phyloP scores from a whole-genome alignment of 441 rosid species.

The Eruca vesicaria region DNA sequence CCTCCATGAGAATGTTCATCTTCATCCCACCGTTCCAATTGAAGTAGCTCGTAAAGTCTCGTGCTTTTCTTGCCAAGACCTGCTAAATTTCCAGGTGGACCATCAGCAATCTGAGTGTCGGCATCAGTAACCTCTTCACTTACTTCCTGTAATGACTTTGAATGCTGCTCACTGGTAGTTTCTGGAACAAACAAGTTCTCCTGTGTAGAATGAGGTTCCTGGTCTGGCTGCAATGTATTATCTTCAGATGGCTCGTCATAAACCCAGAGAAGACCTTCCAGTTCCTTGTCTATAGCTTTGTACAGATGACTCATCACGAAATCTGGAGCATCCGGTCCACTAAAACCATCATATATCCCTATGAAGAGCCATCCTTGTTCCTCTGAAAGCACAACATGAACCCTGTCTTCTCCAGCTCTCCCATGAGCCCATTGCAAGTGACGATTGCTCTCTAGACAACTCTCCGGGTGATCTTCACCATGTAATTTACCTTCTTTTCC shows the following conservation, averaged over 20 bases:
- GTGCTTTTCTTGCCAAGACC: conserved; percentile 70
- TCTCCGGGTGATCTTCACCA: conserved; percentile 53
- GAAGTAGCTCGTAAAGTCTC: conserved; percentile 89
- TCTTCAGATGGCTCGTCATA: conserved; percentile 56
- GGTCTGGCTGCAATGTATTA: conserved; percentile 42
- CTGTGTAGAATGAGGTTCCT: conserved; percentile 34
- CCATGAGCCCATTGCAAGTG: conserved; percentile 99
- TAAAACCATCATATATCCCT: conserved; percentile 96
- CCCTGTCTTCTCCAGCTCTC: conserved; percentile 97
- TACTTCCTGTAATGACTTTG: conserved; percentile 48
- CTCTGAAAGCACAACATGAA: conserved; percentile 94
- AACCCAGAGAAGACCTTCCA: conserved; percentile 92
- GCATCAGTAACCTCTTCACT: conserved; percentile 30
- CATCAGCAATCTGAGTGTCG: conserved; percentile 33
- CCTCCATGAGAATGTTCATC: conserved; percentile 37
- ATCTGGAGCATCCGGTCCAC: conserved; percentile 98
- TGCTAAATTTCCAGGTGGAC: conserved; percentile 45
- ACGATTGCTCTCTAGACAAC: conserved; percentile 57
- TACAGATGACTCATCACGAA: conserved; percentile 89
- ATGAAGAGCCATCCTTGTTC: conserved; percentile 96
- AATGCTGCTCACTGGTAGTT: conserved; percentile 33
- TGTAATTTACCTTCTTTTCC: conserved; percentile 64
- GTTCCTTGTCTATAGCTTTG: conserved; percentile 84
- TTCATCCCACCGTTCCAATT: conserved; percentile 63
- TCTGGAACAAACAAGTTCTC: conserved; percentile 40